These are phyloP conservation scores for Neofusicoccum sp. DNA, from an alignment of 2,329 filamentous ascomycete genomes.

Conservation along the genomic window DNA sequence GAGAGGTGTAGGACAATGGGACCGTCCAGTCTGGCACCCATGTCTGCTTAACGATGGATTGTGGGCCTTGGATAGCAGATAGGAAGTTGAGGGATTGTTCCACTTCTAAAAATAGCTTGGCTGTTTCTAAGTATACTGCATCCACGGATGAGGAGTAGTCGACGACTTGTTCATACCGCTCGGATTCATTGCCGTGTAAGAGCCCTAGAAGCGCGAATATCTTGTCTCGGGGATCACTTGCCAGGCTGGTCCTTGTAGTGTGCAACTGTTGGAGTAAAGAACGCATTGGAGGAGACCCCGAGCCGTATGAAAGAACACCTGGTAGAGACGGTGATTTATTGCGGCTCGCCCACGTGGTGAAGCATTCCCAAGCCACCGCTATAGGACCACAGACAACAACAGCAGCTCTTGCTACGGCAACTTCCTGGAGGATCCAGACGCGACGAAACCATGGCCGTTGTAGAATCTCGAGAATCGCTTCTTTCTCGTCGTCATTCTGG, in stretches of 20 bases:
- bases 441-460: too few species aligned
- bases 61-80: not conserved
- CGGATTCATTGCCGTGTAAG: too few species aligned
- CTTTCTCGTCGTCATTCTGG: too few species aligned
- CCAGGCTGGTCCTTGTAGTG: too few species aligned
- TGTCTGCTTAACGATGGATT: not conserved
- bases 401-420: not conserved
- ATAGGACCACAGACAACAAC: not conserved
- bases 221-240: too few species aligned
- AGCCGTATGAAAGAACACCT: too few species aligned
- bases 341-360: not conserved
- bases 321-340: too few species aligned
- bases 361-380: not conserved
- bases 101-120: not conserved
- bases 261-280: too few species aligned
- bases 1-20: not conserved
- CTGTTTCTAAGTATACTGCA: not conserved
- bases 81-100: not conserved
- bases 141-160: not conserved
- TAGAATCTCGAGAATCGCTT: too few species aligned
- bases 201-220: too few species aligned
- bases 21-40: not conserved
- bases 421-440: not conserved
- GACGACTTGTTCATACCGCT: not conserved
- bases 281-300: too few species aligned